Base-by-base conservation (phyloP, 2,329 filamentous ascomycete genomes). In the Chaetomiaceae sp. region DNA sequence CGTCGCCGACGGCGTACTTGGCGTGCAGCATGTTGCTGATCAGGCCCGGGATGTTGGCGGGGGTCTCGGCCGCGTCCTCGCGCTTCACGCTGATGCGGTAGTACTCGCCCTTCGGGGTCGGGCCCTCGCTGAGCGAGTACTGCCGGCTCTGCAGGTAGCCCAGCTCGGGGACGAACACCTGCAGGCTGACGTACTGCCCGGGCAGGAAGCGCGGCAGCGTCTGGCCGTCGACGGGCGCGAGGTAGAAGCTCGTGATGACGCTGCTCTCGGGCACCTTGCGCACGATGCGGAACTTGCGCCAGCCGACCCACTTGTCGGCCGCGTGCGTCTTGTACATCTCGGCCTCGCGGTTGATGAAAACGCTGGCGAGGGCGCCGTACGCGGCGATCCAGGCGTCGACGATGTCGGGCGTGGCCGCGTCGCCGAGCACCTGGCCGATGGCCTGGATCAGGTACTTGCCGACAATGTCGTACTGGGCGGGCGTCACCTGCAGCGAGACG, bases 51-150 rank as follows among this genome's bases (percentile, higher is more conserved):
- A 74, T 59, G 48, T 64, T 69, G 17, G n/a, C n/a, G n/a, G n/a
- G n/a, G n/a, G 66, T 64, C 25, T 64, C 62, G 50, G 62, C 53
- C 20, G 73, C 72, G 27, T 71, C 67, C 59, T 82, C 86, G 53
- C 74, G 79, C 77, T 91, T 91, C 57, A 92, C 83, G 60, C 81
- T 87, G 71, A 92, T 83, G 51, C 88, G 81, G 70, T 89, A 89
- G 68, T 83, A 79, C 15, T 73, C 72, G 7, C 76, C 76, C 44
- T 76, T 74, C n/a, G 61, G 61, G 22, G 60, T 59, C 4, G 76
- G 74, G 2, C 71, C 75, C 61, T 88, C 83, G 63, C 82, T 87
- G 52, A 92, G 74, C 43, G 83, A 88, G 73, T 90, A 92, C 72
- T 92, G 88, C 51, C 88, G 74, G 53, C 83, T 82, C 69, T 92